phyloP scores from a whole-genome alignment of 192 early-diverging fungal genomes.

The Oehlia diaphana region DNA sequence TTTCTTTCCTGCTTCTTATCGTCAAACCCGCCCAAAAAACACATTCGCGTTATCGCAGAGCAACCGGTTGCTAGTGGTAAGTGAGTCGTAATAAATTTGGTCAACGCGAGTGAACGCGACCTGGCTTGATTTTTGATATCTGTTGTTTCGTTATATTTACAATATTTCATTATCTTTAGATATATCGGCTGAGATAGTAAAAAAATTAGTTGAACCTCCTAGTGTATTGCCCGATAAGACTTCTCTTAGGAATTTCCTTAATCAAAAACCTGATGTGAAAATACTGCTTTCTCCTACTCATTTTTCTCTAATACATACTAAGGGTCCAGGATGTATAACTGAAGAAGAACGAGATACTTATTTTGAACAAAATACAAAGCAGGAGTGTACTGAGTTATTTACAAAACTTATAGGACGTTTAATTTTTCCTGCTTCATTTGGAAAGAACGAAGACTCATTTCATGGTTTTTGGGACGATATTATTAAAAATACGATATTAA shows the following conservation, averaged over 20 bases:
- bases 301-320: slow-evolving; percentile 13
- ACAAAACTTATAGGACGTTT: background rate
- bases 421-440: slow-evolving; percentile 18
- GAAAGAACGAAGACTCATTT: slow-evolving; percentile 15
- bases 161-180: too few species aligned
- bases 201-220: too few species aligned
- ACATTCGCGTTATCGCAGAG: slow-evolving; percentile 11
- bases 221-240: too few species aligned
- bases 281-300: slow-evolving; percentile 22
- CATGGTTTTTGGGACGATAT: slow-evolving; percentile 11
- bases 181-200: too few species aligned
- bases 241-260: slow-evolving; percentile 16
- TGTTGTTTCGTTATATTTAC: too few species aligned
- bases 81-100: slow-evolving; percentile 8
- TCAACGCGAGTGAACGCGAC: too few species aligned
- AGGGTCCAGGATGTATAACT: background rate
- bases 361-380: slow-evolving; percentile 9
- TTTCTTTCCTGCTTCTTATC: slow-evolving; percentile 21
- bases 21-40: slow-evolving; percentile 11
- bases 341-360: slow-evolving; percentile 19
- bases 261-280: background rate
- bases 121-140: too few species aligned
- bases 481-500: slow-evolving; percentile 23
- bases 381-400: too few species aligned
- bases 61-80: background rate